Evolutionary conservation across 192 early-diverging fungal species (phyloP), one percentile per base, ranked within the genome.

Genomic region (Coemansia sp.): DNA sequence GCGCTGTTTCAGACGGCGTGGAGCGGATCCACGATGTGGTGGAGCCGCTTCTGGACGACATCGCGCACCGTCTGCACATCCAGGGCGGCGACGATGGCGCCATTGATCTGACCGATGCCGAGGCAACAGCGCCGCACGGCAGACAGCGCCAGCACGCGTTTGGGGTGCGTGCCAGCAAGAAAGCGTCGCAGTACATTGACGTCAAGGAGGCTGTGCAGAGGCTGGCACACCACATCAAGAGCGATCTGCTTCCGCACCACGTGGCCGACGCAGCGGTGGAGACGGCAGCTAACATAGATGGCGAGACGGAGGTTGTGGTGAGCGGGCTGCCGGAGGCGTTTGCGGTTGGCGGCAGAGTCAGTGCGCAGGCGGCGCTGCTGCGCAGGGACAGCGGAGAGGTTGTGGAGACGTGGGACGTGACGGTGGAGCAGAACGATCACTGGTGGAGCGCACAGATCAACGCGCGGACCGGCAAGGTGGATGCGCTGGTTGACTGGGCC

Each of bases 131-230:
- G 11, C n/a, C 20, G 17, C 17, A 40, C 2, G 51, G 61, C 2
- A 60, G 41, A 42, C 55, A 45, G 38, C 65, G 50, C 38, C 68
- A 71, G 64, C 64, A 42, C 19, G 40, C 42, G 51, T 65, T 71
- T 41, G 56, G 32, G 12, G 46, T 37, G 19, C 70, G 70, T 54
- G 43, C 44, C 19, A 60, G 75, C 54, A 44, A 76, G 54, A 54
- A 46, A 46, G 38, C 17, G 41, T 22, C 63, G 54, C 60, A 72
- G 42, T 72, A 62, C 17, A 67, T 89, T 42, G 81, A 85, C 10
- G 89, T 86, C 63, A 82, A 86, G 61, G 88, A 93, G 49, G 91
- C 91, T 19, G 60, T 92, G 10, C 61, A 83, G 44, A 85, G 88
- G 7, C 82, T 93, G 46, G 85, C 90, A 3, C 50, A 79, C 48